phyloP scores from a whole-genome alignment of 2,329 filamentous ascomycete species.

The Fonsecaea pedrosoi region DNA sequence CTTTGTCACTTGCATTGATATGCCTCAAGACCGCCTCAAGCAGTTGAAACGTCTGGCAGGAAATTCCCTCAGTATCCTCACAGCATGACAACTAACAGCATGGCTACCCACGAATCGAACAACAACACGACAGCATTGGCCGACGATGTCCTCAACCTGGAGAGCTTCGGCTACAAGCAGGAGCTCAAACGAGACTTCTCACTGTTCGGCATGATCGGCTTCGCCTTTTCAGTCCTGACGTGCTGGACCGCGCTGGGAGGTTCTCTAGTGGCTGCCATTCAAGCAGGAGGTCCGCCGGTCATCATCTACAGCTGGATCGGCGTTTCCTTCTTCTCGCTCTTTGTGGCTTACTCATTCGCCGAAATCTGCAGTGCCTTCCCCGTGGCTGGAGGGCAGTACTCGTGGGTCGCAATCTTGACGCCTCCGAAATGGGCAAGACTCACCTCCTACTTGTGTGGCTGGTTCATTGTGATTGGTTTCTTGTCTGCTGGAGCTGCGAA shows the following conservation, averaged over 20 bases:
- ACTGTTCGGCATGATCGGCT: conserved; percentile 64
- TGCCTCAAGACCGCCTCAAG: conserved; percentile 3
- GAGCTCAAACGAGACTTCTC: conserved; percentile 65
- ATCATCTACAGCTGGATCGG: conserved; percentile 66
- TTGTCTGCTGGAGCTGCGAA: conserved; percentile 37
- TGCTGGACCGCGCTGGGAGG: conserved; percentile 65
- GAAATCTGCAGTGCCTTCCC: conserved; percentile 57
- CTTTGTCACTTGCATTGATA: conserved; percentile 13
- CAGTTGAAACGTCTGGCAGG: conserved; percentile 5
- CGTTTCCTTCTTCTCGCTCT: conserved; percentile 58
- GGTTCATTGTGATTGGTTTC: conserved; percentile 58
- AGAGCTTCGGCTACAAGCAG: conserved; percentile 39
- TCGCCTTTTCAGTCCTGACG: conserved; percentile 65
- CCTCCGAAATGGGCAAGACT: conserved; percentile 55
- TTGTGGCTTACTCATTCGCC: conserved; percentile 65
- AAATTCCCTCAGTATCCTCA: conserved; percentile 2
- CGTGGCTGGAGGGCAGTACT: conserved; percentile 56
- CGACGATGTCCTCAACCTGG: conserved; percentile 23
- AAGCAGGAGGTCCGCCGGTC: conserved; percentile 64
- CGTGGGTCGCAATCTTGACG: conserved; percentile 61
- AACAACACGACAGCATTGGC: conserved; percentile 11
- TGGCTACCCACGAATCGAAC: conserved; percentile 15
- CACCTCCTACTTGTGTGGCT: conserved; percentile 55
- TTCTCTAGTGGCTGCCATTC: conserved; percentile 63
- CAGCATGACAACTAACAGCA: background rate